phyloP scores from a whole-genome alignment of 2,329 filamentous ascomycete genomes.

The Pestalotiopsis sp. region DNA sequence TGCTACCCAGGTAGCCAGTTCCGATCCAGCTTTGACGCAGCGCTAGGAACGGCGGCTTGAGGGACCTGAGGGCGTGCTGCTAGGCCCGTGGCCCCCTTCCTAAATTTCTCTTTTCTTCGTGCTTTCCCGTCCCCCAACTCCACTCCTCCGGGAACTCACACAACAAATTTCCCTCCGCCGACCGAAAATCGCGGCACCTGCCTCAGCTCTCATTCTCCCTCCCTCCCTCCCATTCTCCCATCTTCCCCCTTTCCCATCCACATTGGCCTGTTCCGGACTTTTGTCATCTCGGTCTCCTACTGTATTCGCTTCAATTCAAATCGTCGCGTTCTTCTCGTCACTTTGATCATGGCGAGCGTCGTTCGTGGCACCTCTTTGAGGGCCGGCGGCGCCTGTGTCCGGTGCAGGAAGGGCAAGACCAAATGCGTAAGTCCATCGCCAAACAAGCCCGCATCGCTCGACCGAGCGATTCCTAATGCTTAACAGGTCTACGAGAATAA shows the following conservation, averaged over 20 bases:
- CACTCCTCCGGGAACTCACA: conserved; percentile 11
- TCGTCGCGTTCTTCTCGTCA: not conserved
- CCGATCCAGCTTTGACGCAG: conserved; percentile 11
- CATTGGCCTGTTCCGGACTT: not conserved
- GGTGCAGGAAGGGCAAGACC: conserved; percentile 66
- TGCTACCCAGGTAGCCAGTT: conserved; percentile 6
- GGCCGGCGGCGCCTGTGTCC: conserved; percentile 51
- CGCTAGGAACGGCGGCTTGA: conserved; percentile 11
- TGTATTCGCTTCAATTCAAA: not conserved
- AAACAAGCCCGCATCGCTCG: not conserved
- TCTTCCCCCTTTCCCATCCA: not conserved
- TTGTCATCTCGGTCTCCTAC: not conserved
- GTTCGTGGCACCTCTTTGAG: conserved; percentile 11
- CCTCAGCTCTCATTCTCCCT: not conserved
- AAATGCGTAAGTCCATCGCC: conserved; percentile 43
- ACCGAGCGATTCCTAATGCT: conserved; percentile 43
- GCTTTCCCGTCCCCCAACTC: conserved; percentile 3
- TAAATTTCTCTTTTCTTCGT: not conserved
- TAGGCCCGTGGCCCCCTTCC: conserved; percentile 7
- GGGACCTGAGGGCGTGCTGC: conserved; percentile 5
- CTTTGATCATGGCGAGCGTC: conserved; percentile 6
- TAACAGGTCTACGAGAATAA: conserved; percentile 67
- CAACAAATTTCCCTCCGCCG: conserved; percentile 10
- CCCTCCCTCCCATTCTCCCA: not conserved
- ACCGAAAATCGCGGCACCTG: conserved; percentile 8